These are phyloP conservation scores for Parastagonospora nodorum DNA, from an alignment of 2,329 filamentous ascomycete species.

Conservation along the genomic window DNA sequence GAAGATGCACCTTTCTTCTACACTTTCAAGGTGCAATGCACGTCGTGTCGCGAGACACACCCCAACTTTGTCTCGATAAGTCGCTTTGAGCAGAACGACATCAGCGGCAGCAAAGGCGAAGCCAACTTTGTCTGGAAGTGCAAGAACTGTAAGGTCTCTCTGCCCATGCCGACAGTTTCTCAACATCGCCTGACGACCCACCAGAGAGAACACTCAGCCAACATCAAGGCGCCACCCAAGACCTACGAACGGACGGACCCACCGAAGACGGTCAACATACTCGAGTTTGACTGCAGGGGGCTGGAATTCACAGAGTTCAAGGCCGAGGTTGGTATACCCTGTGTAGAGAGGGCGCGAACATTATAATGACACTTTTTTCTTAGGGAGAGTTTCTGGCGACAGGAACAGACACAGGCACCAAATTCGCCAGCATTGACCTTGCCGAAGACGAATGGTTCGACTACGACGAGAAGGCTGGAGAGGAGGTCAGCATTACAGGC, in stretches of 20 bases:
- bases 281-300: constrained; percentile 92
- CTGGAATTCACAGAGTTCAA: constrained; percentile 91
- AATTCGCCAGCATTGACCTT: constrained; percentile 82
- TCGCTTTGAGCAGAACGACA: constrained; percentile 87
- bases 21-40: constrained; percentile 97
- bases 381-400: constrained; percentile 93
- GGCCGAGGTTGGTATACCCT: constrained; percentile 68
- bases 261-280: constrained; percentile 75
- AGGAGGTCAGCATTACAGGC: constrained; percentile 92
- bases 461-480: constrained; percentile 90
- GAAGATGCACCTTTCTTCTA: constrained; percentile 88
- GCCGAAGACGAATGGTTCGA: constrained; percentile 96
- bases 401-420: constrained; percentile 77
- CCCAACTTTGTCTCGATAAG: constrained; percentile 84
- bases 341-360: background rate
- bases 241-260: constrained; percentile 74
- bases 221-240: constrained; percentile 74
- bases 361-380: background rate
- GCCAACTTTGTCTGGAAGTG: constrained; percentile 99
- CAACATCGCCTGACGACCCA: constrained; percentile 7
- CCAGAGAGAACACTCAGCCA: constrained; percentile 83
- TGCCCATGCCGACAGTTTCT: background rate
- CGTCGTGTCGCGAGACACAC: constrained; percentile 92
- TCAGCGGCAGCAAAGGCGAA: constrained; percentile 91
- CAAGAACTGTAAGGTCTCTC: constrained; percentile 90